Percentiles rank a stretch among this genome's conserved stretches.
These are phyloP conservation scores for Candida krabiensis DNA, from an alignment of 805 yeast genomes.

Conservation along the genomic window DNA sequence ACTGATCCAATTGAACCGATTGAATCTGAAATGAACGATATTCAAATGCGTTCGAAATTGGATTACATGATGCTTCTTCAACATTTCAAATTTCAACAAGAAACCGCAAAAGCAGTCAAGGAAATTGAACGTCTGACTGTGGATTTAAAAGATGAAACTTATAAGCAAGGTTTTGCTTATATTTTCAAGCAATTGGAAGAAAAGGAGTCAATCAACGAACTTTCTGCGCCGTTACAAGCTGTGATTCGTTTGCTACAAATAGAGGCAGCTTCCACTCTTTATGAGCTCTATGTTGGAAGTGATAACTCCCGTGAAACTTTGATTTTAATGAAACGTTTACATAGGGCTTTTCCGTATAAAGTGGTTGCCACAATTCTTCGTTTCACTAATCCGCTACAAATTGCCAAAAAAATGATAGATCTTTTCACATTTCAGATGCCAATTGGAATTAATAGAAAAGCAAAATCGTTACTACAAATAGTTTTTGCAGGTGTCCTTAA, in stretches of 20 bases:
- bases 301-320: constrained; percentile 80
- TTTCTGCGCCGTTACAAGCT: constrained; percentile 66
- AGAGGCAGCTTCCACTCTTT: constrained; percentile 81
- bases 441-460: constrained; percentile 44
- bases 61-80: constrained; percentile 59
- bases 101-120: constrained; percentile 35
- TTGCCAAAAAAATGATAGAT: constrained; percentile 78
- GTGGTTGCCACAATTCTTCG: constrained; percentile 73
- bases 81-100: constrained; percentile 71
- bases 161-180: constrained; percentile 50
- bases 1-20: constrained; percentile 40
- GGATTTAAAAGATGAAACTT: constrained; percentile 31
- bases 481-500: constrained; percentile 70
- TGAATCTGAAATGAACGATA: constrained; percentile 52
- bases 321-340: constrained; percentile 68
- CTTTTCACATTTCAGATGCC: constrained; percentile 76
- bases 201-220: constrained; percentile 49
- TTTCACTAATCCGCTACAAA: constrained; percentile 84
- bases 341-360: constrained; percentile 76
- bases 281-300: constrained; percentile 74
- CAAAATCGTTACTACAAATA: constrained; percentile 67
- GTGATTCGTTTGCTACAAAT: constrained; percentile 82
- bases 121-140: constrained; percentile 42
- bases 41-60: constrained; percentile 53
- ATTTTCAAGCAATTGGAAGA: constrained; percentile 67